Base-by-base conservation (phyloP, 2,329 filamentous ascomycete species). In the Tolypocladium inflatum region DNA sequence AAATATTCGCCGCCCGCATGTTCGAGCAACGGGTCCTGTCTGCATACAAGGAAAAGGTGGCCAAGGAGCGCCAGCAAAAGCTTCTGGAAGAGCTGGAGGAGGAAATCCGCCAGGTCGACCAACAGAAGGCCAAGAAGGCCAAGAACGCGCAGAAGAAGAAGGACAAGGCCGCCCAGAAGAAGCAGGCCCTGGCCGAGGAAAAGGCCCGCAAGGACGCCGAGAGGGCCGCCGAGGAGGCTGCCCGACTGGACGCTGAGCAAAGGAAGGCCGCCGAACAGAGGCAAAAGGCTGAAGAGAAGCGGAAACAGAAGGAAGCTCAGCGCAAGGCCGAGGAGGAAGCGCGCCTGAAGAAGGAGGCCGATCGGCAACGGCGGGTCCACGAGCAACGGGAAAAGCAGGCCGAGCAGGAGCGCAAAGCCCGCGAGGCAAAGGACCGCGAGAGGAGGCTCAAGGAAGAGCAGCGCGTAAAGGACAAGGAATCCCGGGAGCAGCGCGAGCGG, bases 1-100 rank as follows among this genome's bases (percentile, higher is more conserved):
- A 99, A 73, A 97, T 99, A 72, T 99, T 99, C 73, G 94, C 94
- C 61, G 94, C 94, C 59, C 87, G 94, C 62, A 99, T 99, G 94
- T 99, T 99, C 73, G 94, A 99, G 76, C 94, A 99, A 73, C 84
- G 94, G 62, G 94, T 99, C 26, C 80, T 99, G 59, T 93, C 90
- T 48, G 94, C 94, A n/a, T 99, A 99, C 75, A 89, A 91, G 72
- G 93, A 97, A 76, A 97, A 97, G 72, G 93, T 99, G 3, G 91
- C 94, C 21, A 86, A 88, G 66, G 93, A 99, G 75, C 89, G 94
- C 35, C 93, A 97, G 69, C 82, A 89, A 68, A 91, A 91, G 71
- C 85, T 99, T 26, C 80, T 99, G 33, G 89, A 97, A 70, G 94
- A 99, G 72, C 79, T 97, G 3, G 87, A 92, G 64, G 90, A 96